phyloP scores from a whole-genome alignment of 768 basidiomycete species.

The Lentinus tigrinus region DNA sequence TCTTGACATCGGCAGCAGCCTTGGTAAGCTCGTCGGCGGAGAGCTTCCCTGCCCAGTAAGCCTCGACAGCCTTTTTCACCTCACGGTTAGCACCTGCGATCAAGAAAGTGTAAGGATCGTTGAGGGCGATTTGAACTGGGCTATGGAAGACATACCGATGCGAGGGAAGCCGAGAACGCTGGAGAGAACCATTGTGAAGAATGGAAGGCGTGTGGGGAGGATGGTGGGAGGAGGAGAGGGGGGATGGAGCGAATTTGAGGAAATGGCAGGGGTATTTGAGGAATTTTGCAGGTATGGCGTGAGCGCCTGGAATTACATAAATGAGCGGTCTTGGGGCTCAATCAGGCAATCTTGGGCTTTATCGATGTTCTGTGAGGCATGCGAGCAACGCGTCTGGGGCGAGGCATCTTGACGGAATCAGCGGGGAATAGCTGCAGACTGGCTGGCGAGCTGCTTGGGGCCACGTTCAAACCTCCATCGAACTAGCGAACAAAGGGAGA shows the following conservation, averaged over 20 bases:
- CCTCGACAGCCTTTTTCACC: slow-evolving; percentile 97
- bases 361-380: slow-evolving; percentile 6
- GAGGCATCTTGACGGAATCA: background rate
- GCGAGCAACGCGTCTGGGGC: background rate
- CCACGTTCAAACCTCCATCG: background rate
- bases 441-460: background rate
- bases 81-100: slow-evolving; percentile 84
- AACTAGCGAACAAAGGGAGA: background rate
- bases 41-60: slow-evolving; percentile 95
- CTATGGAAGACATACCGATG: slow-evolving; percentile 39
- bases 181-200: slow-evolving; percentile 42
- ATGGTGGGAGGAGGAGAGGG: slow-evolving; percentile 22
- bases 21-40: slow-evolving; percentile 86
- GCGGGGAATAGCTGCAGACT: background rate
- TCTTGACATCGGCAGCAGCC: slow-evolving; percentile 83
- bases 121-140: background rate
- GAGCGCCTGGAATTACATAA: slow-evolving; percentile 18
- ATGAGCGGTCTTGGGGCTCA: background rate
- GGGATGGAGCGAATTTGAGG: slow-evolving; percentile 14
- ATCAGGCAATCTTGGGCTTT: slow-evolving; percentile 14
- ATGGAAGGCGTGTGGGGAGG: slow-evolving; percentile 6
- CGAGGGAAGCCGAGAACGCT: slow-evolving; percentile 60
- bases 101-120: background rate
- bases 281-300: slow-evolving; percentile 2
- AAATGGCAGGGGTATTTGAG: background rate